Conservation (phyloP, 352 stramenopile species). For the Phytophthora tubulina region DNA sequence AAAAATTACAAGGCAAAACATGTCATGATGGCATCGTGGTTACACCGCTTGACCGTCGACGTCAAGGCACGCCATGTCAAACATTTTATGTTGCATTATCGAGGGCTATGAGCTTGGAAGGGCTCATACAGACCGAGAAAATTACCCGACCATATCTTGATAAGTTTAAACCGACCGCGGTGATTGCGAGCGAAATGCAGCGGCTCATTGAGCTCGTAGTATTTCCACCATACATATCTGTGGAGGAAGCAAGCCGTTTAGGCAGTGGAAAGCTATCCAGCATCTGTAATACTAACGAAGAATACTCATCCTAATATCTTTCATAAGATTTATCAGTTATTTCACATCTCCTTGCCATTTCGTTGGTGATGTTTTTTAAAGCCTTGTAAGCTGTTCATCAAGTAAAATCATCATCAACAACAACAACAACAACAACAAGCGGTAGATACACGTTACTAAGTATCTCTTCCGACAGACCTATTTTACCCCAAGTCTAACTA, state of each 20-base stretch:
- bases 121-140: too few species aligned
- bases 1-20: slow-evolving; percentile 3
- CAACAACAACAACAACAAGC: too few species aligned
- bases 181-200: neutral
- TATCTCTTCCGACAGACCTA: too few species aligned
- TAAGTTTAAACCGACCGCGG: neutral
- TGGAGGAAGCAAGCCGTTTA: neutral
- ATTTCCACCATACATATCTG: neutral
- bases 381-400: too few species aligned
- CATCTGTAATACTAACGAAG: too few species aligned
- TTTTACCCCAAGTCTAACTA: too few species aligned
- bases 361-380: too few species aligned
- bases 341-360: too few species aligned
- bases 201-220: neutral
- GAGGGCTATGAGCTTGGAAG: neutral
- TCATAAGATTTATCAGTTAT: too few species aligned
- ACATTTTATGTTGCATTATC: slow-evolving; percentile 7
- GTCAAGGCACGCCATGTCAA: neutral
- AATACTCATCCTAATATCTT: too few species aligned
- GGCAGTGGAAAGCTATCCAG: neutral
- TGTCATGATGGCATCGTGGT: slow-evolving; percentile 2
- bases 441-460: too few species aligned
- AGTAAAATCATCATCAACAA: too few species aligned
- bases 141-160: neutral
- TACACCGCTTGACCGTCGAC: neutral